A percentile compares a stretch with the other conserved stretches of the same genome.
Evolutionary conservation across 768 basidiomycete species (phyloP).

Genomic region (Leucocoprinus leucothites): DNA sequence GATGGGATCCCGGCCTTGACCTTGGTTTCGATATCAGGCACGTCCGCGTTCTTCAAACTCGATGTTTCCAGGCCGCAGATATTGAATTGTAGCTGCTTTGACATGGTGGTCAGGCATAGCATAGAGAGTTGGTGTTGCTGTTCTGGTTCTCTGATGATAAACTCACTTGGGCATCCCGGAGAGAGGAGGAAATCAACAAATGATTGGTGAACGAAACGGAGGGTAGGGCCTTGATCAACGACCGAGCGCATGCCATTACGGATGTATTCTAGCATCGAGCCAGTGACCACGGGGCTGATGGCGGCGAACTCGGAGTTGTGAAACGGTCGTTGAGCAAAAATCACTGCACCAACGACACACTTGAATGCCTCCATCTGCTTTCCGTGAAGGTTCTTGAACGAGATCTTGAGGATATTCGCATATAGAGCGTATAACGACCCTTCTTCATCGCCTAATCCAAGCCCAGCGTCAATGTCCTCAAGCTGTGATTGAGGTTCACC

Average conservation of each 20-base stretch:
- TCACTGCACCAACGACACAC: constrained; percentile 18
- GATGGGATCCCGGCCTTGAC: constrained; percentile 20
- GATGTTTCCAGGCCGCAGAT: constrained; percentile 30
- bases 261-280: constrained; percentile 16
- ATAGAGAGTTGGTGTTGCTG: constrained; percentile 20
- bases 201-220: constrained; percentile 23
- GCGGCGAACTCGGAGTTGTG: constrained; percentile 5
- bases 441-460: constrained; percentile 10
- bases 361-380: constrained; percentile 13
- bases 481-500: constrained; percentile 16
- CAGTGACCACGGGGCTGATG: background rate
- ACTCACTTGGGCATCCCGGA: constrained; percentile 13
- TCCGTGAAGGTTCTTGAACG: background rate
- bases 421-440: constrained; percentile 14
- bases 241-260: constrained; percentile 20
- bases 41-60: constrained; percentile 23
- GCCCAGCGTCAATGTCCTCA: constrained; percentile 11
- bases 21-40: constrained; percentile 19
- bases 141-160: constrained; percentile 14
- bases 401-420: background rate
- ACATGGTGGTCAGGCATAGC: constrained; percentile 25
- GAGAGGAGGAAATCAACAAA: constrained; percentile 25
- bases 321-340: constrained; percentile 22
- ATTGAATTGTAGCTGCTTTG: constrained; percentile 28
- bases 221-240: constrained; percentile 11